Base-by-base conservation (phyloP, 192 early-diverging fungal species). In the Mortierella antarctica region DNA sequence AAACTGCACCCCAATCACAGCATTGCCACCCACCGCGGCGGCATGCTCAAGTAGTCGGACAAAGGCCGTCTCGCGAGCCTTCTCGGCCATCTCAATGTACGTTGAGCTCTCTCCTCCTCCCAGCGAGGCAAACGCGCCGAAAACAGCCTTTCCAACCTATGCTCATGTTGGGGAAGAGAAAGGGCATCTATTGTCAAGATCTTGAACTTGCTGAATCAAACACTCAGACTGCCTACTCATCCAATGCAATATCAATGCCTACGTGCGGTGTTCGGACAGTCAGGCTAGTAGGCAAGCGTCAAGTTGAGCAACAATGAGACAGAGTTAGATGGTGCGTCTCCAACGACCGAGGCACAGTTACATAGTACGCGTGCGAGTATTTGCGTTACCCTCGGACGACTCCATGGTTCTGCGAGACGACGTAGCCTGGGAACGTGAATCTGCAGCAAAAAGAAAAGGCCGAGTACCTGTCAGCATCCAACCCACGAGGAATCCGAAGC, bases 61-160 rank as follows among this genome's bases (percentile, higher is more conserved):
- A 64, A 80, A 72, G n/a, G 77, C 77, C 5, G 65, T 80, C 65
- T 80, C 77, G 7, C 77, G 77, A 31, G 77, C 77, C 70, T 80
- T 80, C 40, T 80, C 77, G 8, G 77, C 77, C 70, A 68, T 80
- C 60, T 80, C 77, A 14, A 80, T 80, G 40, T 80, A 80, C 1
- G 70, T 71, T 2, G 70, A 65, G 42, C 65, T 80, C 51, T 80
- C 77, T 5, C 77, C 77, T 56, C 77, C 77, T 62, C 70, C 77
- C 46, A 80, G 47, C 6, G 69, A 71, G 17, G 77, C 77, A 54
- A 80, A 80, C 15, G 77, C 77, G 12, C 77, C 77, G 58, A 80
- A 80, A 50, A 80, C 58, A 20, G 77, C 69, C 62, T 79, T 79
- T 11, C 75, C 75, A 18, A 71, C 62, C 71, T 73, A 44, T 59